Base-by-base conservation (phyloP, 495 filamentous ascomycete genomes). In the Aspergillus funiculosus region DNA sequence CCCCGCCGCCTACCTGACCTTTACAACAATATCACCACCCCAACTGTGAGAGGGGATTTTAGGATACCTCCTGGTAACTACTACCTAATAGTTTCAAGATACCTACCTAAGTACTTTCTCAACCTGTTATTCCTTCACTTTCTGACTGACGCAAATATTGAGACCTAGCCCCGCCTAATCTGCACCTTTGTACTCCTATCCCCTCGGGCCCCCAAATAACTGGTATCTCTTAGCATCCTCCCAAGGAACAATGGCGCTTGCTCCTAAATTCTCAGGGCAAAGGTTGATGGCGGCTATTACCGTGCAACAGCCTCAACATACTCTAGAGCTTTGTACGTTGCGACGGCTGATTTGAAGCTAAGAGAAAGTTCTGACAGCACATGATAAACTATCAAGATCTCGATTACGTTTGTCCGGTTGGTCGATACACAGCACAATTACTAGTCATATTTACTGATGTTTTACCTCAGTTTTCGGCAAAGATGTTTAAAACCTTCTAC, bases 381-480 rank as follows among this genome's bases (percentile, higher is more conserved):
- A 13, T 34, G 3, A 20, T 18, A 24, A 31, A 17, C 29, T 21
- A 24, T 24, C 17, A 37, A 78, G 76, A 83, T 58, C 83, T 91
- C 58, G 87, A 94, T 70, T 94, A 91, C 68, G 84, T 86, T 51
- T 94, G 87, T 60, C 85, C 87, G 20, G 79, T 79, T 43, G 46
- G 59, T 39, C 20, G 32, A 31, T 24, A 31, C 11, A 42, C n/a
- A n/a, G n/a, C 30, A 18, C 25, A 7, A 20, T 39, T 35, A 24
- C 24, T 42, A 29, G 34, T 44, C 24, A 31, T 39, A 9, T 10
- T 40, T 24, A 28, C 39, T 50, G 25, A 55, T 24, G 15, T 14
- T 11, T 17, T 37, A 15, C 7, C 40, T 32, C 36, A 73, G 59
- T 82, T 76, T 64, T 81, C 77, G 9, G 68, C 72, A 29, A 85